phyloP scores from a whole-genome alignment of 2,329 filamentous ascomycete genomes.

The Cordyceps fumosorosea region DNA sequence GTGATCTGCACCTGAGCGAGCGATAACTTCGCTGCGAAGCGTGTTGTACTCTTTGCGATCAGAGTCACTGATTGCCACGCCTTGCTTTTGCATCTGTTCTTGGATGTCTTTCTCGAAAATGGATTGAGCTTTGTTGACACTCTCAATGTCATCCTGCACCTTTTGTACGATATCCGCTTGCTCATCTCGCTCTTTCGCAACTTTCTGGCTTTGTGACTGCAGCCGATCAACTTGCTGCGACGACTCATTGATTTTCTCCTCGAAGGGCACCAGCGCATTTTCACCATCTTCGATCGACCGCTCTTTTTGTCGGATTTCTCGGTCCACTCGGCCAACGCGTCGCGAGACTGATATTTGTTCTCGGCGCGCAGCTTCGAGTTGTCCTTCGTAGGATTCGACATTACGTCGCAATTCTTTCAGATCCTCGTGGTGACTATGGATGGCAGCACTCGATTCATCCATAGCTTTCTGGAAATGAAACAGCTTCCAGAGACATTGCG shows the following conservation, averaged over 20 bases:
- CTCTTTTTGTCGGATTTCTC: slow-evolving; percentile 77
- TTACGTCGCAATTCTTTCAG: slow-evolving; percentile 87
- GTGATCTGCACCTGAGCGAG: slow-evolving; percentile 73
- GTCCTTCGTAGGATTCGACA: slow-evolving; percentile 75
- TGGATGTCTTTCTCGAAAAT: slow-evolving; percentile 85
- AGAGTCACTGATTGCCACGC: slow-evolving; percentile 74
- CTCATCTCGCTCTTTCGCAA: slow-evolving; percentile 69
- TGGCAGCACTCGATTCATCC: slow-evolving; percentile 83
- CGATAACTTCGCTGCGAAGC: slow-evolving; percentile 77
- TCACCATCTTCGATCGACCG: slow-evolving; percentile 81
- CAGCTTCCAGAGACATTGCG: slow-evolving; percentile 92
- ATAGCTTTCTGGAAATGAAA: slow-evolving; percentile 93
- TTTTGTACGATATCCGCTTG: slow-evolving; percentile 64
- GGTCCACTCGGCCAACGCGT: slow-evolving; percentile 76
- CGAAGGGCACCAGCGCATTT: slow-evolving; percentile 78
- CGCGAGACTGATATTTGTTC: slow-evolving; percentile 74
- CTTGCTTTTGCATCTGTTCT: slow-evolving; percentile 77
- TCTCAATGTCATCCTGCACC: slow-evolving; percentile 70
- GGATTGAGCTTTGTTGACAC: slow-evolving; percentile 82
- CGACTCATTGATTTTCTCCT: slow-evolving; percentile 84
- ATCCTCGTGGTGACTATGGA: slow-evolving; percentile 89
- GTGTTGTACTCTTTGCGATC: slow-evolving; percentile 87
- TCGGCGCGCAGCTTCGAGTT: slow-evolving; percentile 72
- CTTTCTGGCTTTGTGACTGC: slow-evolving; percentile 59
- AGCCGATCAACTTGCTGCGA: slow-evolving; percentile 63